Base-by-base conservation (phyloP, 2,329 filamentous ascomycete species). In the Cercospora brassicicola region DNA sequence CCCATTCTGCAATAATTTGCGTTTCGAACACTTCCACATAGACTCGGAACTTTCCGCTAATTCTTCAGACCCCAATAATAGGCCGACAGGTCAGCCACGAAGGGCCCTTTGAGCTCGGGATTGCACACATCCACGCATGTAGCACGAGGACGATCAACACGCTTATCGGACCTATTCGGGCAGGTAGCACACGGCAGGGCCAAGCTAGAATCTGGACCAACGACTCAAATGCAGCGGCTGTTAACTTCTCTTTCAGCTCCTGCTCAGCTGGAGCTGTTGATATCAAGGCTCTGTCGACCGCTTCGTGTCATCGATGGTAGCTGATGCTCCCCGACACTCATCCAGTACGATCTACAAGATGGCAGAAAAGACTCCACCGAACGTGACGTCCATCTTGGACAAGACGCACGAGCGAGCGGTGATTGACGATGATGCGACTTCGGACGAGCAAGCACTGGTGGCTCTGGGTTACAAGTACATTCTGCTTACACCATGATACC, bases 391-490 rank as follows among this genome's bases (percentile, higher is more conserved):
- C 23, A 57, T 73, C 28, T 68, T 73, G 39, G 48, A 69, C 28
- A 64, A 56, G 62, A 66, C 60, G 18, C 67, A 71, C 33, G 69
- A 70, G 30, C 67, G 70, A 53, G 71, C 69, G 10, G 33, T 73
- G 10, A 45, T 73, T 30, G 65, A 71, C 59, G 68, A 71, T 2
- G 56, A 69, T 42, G 61, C 69, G 13, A 67, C 67, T 13, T 65
- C 64, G 8, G 71, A 73, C n/a, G 71, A 73, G 53, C 57, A 68
- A 45, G 67, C 70, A 2, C 30, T 73, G 36, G 66, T 60, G 5
- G 68, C 67, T 13, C 56, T 74, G 31, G 73, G 72, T 11, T 74
- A 73, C 68, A 74, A 73, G 70, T 70, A 30, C 53, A 56, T 64
- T 51, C 23, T 31, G 4, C 18, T 11, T 18, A 5, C 11, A 23